phyloP scores from a whole-genome alignment of 768 basidiomycete genomes.

The Royoungia palumana region DNA sequence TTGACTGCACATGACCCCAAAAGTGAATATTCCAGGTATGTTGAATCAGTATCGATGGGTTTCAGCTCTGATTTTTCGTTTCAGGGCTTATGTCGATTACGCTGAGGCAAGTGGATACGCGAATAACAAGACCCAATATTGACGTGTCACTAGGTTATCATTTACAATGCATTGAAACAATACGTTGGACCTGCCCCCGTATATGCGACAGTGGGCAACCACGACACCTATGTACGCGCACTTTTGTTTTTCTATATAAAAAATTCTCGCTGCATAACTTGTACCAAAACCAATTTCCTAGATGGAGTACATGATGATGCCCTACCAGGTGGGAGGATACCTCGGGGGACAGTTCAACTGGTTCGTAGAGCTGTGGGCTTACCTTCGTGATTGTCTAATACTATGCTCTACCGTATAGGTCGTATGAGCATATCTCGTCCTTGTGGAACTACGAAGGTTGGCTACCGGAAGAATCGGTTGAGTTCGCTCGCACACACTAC shows the following conservation, averaged over 20 bases:
- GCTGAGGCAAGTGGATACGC: slow-evolving; percentile 42
- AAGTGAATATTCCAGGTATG: slow-evolving; percentile 54
- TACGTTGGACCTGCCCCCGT: slow-evolving; percentile 59
- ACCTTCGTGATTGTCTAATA: background rate
- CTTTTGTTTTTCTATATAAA: no score
- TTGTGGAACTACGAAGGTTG: slow-evolving; percentile 46
- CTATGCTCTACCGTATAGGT: slow-evolving; percentile 25
- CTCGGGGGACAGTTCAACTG: slow-evolving; percentile 39
- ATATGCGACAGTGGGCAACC: slow-evolving; percentile 70
- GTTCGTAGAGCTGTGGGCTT: slow-evolving; percentile 19
- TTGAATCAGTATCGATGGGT: background rate
- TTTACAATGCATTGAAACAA: slow-evolving; percentile 61
- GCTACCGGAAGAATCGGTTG: slow-evolving; percentile 35
- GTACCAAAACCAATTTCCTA: background rate
- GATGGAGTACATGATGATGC: slow-evolving; percentile 33
- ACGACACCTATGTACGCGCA: slow-evolving; percentile 58
- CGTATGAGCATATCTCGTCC: slow-evolving; percentile 44
- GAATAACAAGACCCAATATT: background rate
- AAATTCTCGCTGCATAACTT: no score
- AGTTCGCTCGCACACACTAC: slow-evolving; percentile 41
- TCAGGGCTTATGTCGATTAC: slow-evolving; percentile 55
- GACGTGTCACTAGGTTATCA: slow-evolving; percentile 39
- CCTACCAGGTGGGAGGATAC: slow-evolving; percentile 34
- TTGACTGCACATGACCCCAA: slow-evolving; percentile 68
- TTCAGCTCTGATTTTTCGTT: background rate